A percentile compares a stretch with the other conserved stretches of the same genome.
Evolutionary conservation across 2,329 filamentous ascomycete species (phyloP).

Genomic region (Venturiaceae sp.): DNA sequence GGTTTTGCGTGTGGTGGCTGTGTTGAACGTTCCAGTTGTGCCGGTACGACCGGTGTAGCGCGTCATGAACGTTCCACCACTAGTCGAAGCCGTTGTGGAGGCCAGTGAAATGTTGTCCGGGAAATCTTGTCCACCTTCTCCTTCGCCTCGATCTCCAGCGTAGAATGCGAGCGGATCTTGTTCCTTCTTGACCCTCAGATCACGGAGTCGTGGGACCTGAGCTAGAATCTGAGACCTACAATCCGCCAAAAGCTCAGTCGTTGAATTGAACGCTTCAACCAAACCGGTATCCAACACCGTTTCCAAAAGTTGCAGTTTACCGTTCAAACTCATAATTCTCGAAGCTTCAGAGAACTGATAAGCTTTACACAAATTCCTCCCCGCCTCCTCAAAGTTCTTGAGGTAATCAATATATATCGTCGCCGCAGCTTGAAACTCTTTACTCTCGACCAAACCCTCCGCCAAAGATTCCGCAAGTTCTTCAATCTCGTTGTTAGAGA

Average conservation of each 20-base stretch:
- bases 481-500: slow-evolving; percentile 49
- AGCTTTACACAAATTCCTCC: slow-evolving; percentile 74
- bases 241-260: slow-evolving; percentile 86
- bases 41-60: slow-evolving; percentile 73
- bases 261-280: slow-evolving; percentile 68
- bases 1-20: slow-evolving; percentile 66
- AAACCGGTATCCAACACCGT: slow-evolving; percentile 68
- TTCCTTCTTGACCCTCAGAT: slow-evolving; percentile 70
- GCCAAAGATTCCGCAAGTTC: slow-evolving; percentile 66
- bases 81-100: slow-evolving; percentile 71
- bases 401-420: slow-evolving; percentile 77
- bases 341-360: slow-evolving; percentile 85
- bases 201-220: slow-evolving; percentile 76
- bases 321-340: slow-evolving; percentile 57
- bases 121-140: slow-evolving; percentile 50
- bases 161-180: slow-evolving; percentile 85
- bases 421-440: slow-evolving; percentile 73
- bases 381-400: slow-evolving; percentile 57
- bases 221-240: slow-evolving; percentile 77
- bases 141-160: slow-evolving; percentile 51
- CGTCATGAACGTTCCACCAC: slow-evolving; percentile 77
- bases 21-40: slow-evolving; percentile 57
- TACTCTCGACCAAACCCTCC: slow-evolving; percentile 70
- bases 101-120: slow-evolving; percentile 91
- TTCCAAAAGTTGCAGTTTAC: slow-evolving; percentile 52